These are phyloP conservation scores for Bryum argenteum DNA, from an alignment of 225 moss, liverwort and hornwort species.

Conservation along the genomic window DNA sequence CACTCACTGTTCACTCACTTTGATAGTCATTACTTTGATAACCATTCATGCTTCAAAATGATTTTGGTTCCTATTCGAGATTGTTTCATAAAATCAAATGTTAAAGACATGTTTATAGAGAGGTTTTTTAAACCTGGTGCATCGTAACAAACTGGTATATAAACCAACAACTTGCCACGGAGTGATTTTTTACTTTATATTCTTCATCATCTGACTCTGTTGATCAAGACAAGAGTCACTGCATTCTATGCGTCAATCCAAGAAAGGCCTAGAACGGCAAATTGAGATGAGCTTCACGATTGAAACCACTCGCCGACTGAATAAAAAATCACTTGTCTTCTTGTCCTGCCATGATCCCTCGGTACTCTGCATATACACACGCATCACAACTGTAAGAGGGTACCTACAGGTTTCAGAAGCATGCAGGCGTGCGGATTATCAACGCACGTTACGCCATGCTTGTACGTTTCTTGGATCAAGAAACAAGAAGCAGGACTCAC, in stretches of 20 bases:
- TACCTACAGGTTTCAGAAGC: neutral
- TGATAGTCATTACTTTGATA: no score
- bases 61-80: no score
- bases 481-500: neutral
- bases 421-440: neutral
- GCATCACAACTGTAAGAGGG: neutral
- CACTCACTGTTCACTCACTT: no score
- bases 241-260: neutral
- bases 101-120: no score
- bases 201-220: no score
- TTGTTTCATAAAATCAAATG: no score
- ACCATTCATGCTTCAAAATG: no score
- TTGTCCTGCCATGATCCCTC: slow-evolving; percentile 18
- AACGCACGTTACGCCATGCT: neutral
- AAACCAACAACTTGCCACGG: no score
- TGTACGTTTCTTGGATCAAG: neutral
- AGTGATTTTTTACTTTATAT: no score
- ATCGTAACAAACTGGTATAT: no score
- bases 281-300: neutral
- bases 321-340: neutral
- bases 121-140: no score
- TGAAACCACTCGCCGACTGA: neutral
- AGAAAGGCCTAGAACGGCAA: neutral
- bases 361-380: slow-evolving; percentile 18
- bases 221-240: neutral